A percentile compares a stretch with the other conserved stretches of the same genome.
Evolutionary conservation across 2,329 filamentous ascomycete species (phyloP).

Genomic region (Fusarium scirpi): DNA sequence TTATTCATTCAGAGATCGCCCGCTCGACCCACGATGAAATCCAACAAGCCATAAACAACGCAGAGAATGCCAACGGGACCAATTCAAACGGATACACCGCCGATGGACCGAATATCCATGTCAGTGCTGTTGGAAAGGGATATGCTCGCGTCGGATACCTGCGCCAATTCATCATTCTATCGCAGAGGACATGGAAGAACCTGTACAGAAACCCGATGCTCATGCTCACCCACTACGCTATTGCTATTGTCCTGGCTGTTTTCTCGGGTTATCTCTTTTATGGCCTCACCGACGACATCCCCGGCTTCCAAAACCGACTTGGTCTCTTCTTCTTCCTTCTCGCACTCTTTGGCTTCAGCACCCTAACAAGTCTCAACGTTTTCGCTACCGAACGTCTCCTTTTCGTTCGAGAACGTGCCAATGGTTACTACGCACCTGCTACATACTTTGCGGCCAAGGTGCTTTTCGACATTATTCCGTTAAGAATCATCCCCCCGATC

Average conservation of each 20-base stretch:
- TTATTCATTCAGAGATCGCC: conserved; percentile 82
- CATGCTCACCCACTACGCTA: conserved; percentile 98
- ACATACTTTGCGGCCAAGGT: conserved; percentile 97
- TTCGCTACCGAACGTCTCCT: conserved; percentile 91
- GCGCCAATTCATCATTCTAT: conserved; percentile 89
- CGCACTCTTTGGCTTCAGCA: conserved; percentile 96
- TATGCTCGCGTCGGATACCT: conserved; percentile 84
- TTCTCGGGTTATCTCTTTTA: conserved; percentile 97
- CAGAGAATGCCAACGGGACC: conserved; percentile 73
- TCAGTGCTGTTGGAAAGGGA: conserved; percentile 76
- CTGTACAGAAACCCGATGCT: conserved; percentile 97
- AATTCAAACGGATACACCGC: conserved; percentile 66
- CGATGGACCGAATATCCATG: conserved; percentile 62
- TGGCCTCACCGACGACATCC: conserved; percentile 93
- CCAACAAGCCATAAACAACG: conserved; percentile 71
- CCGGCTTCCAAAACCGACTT: conserved; percentile 96
- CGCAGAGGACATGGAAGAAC: conserved; percentile 93
- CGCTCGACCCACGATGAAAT: conserved; percentile 82
- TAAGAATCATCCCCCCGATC: conserved; percentile 93
- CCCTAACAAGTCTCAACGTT: conserved; percentile 90
- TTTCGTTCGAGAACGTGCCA: conserved; percentile 93
- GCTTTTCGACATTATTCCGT: conserved; percentile 95
- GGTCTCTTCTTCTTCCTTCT: conserved; percentile 98
- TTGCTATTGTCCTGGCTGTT: conserved; percentile 92
- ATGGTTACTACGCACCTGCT: conserved; percentile 94